phyloP scores from a whole-genome alignment of 345 rosid species.

The Abelmoschus esculentus region DNA sequence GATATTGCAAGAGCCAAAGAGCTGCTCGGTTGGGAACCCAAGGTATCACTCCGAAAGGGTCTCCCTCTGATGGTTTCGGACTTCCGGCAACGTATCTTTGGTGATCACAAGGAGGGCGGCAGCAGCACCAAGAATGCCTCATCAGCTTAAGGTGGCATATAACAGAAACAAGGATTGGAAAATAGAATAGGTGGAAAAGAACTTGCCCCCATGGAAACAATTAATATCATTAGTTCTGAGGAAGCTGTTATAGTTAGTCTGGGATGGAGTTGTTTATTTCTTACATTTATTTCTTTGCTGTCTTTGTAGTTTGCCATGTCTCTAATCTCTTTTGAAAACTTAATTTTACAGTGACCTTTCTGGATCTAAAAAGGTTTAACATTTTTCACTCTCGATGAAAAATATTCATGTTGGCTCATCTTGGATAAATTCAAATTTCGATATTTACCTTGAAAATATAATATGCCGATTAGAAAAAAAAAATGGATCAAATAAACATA shows the following conservation, averaged over 20 bases:
- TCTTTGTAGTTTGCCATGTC: constrained; percentile 14
- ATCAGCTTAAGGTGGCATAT: constrained; percentile 26
- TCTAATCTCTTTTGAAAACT: background rate
- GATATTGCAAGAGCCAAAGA: constrained; percentile 88
- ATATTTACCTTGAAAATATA: no score
- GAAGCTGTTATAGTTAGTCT: constrained; percentile 3
- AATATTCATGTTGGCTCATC: no score
- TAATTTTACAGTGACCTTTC: constrained; percentile 12
- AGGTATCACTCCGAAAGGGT: constrained; percentile 76
- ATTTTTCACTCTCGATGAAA: background rate
- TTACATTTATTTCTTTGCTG: background rate
- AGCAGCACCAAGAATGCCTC: constrained; percentile 17
- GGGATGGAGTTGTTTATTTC: background rate
- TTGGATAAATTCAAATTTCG: no score
- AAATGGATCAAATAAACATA: no score
- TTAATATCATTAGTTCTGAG: background rate
- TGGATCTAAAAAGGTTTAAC: background rate
- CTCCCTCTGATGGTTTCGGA: constrained; percentile 91
- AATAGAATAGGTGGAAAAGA: background rate
- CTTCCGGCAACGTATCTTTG: constrained; percentile 86
- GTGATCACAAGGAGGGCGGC: constrained; percentile 69
- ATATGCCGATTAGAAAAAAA: no score
- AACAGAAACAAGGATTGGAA: background rate
- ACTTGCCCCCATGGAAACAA: background rate
- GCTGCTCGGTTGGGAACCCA: constrained; percentile 89